These are phyloP conservation scores for Coccinonectria pachysandricola DNA, from an alignment of 2,329 filamentous ascomycete species.

Conservation along the genomic window DNA sequence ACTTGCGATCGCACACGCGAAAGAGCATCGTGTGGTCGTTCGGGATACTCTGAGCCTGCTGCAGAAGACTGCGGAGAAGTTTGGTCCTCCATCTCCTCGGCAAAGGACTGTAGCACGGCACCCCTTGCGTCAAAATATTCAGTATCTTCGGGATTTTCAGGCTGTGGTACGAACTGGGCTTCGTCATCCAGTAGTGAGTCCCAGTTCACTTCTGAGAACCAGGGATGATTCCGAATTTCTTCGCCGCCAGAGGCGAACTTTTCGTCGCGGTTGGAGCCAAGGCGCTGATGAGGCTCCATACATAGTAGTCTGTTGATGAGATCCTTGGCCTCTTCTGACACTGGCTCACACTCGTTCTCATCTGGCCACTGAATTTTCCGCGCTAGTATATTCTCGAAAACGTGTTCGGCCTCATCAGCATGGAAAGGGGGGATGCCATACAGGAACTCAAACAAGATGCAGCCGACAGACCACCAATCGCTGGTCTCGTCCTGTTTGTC, in stretches of 20 bases:
- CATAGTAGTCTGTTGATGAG: slow-evolving; percentile 89
- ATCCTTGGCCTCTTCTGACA: slow-evolving; percentile 84
- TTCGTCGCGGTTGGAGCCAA: slow-evolving; percentile 79
- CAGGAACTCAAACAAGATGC: slow-evolving; percentile 93
- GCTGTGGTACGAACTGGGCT: slow-evolving; percentile 86
- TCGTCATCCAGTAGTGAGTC: slow-evolving; percentile 86
- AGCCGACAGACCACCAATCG: slow-evolving; percentile 99
- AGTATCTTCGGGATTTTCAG: slow-evolving; percentile 91
- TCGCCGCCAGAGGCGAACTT: slow-evolving; percentile 76
- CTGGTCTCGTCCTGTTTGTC: slow-evolving; percentile 94
- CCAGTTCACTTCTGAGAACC: slow-evolving; percentile 86
- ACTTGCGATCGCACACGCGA: slow-evolving; percentile 82
- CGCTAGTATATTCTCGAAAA: slow-evolving; percentile 92
- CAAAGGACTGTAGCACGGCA: slow-evolving; percentile 83
- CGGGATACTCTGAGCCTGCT: slow-evolving; percentile 66
- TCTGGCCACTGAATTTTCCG: slow-evolving; percentile 90
- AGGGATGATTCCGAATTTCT: slow-evolving; percentile 81
- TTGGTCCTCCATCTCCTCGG: slow-evolving; percentile 89
- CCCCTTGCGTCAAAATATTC: slow-evolving; percentile 95
- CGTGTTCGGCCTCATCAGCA: slow-evolving; percentile 76
- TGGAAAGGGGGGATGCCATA: slow-evolving; percentile 93
- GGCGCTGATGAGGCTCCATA: slow-evolving; percentile 66
- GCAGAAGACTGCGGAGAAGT: slow-evolving; percentile 59
- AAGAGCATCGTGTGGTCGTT: slow-evolving; percentile 88
- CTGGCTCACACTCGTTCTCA: slow-evolving; percentile 58